Evolutionary conservation across 1,284 basidiomycete species (phyloP).

Genomic region (Austroboletus novae-zelandiae): DNA sequence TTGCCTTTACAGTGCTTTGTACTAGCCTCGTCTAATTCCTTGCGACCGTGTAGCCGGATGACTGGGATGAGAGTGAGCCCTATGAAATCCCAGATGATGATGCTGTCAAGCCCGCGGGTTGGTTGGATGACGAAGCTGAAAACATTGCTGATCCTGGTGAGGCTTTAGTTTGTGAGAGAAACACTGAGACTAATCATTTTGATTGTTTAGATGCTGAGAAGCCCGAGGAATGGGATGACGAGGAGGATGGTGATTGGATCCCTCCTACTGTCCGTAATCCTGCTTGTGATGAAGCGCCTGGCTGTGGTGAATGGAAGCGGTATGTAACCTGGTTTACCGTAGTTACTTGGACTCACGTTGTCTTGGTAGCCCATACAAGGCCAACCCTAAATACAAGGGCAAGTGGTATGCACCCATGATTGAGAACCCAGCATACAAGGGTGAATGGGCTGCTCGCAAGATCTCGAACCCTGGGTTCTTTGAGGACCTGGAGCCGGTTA

Average conservation of each 20-base stretch:
- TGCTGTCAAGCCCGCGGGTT: constrained; percentile 90
- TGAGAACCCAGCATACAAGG: constrained; percentile 97
- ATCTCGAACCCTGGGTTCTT: constrained; percentile 93
- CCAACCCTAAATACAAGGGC: constrained; percentile 93
- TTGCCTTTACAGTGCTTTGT: background rate
- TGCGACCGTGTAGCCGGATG: constrained; percentile 59
- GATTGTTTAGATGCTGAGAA: constrained; percentile 73
- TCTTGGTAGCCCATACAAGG: constrained; percentile 68
- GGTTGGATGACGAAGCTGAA: constrained; percentile 89
- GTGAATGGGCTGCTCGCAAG: constrained; percentile 89
- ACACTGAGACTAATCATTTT: constrained; percentile 7
- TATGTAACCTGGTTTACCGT: constrained; percentile 28
- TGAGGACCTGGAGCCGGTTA: constrained; percentile 84
- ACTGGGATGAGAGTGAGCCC: constrained; percentile 96
- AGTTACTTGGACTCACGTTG: background rate
- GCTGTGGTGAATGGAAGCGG: constrained; percentile 93
- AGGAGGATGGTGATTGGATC: constrained; percentile 99
- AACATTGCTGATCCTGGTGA: constrained; percentile 84
- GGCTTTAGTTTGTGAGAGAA: constrained; percentile 11
- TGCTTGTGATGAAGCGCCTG: constrained; percentile 84
- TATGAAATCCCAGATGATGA: constrained; percentile 87
- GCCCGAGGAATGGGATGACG: constrained; percentile 99
- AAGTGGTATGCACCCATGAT: constrained; percentile 94
- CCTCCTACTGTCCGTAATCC: constrained; percentile 88
- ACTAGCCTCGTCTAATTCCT: background rate